A percentile compares a stretch with the other conserved stretches of the same genome.
phyloP scores from a whole-genome alignment of 2,329 filamentous ascomycete species.

The Ceratocystis variospora region DNA sequence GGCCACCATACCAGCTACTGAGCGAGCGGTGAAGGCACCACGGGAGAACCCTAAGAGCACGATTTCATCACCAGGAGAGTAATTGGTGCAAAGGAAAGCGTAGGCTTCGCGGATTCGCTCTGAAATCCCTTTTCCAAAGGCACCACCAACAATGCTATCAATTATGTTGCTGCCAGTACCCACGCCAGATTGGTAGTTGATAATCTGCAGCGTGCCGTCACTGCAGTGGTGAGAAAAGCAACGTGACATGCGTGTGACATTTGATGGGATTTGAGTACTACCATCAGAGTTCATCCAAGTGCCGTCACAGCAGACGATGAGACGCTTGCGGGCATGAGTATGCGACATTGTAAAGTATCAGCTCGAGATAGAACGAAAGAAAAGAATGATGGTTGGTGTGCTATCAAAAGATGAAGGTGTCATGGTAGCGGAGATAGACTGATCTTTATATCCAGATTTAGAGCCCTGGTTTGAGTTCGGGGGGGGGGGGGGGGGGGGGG shows the following conservation, averaged over 20 bases:
- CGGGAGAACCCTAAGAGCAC: slow-evolving; percentile 44
- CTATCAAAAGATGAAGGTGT: not conserved
- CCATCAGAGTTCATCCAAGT: slow-evolving; percentile 42
- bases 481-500: not conserved
- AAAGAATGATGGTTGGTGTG: not conserved
- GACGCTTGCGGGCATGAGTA: slow-evolving; percentile 28
- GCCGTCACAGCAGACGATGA: slow-evolving; percentile 40
- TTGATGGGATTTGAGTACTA: slow-evolving; percentile 40
- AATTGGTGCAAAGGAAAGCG: slow-evolving; percentile 48
- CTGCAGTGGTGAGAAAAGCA: slow-evolving; percentile 39
- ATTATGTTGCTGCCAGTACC: slow-evolving; percentile 38
- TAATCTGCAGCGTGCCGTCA: slow-evolving; percentile 42
- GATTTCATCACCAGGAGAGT: slow-evolving; percentile 43
- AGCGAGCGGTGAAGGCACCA: slow-evolving; percentile 45
- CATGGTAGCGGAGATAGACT: not conserved
- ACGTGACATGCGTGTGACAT: slow-evolving; percentile 46
- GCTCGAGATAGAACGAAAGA: not conserved
- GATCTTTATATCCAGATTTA: not conserved
- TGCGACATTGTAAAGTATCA: not conserved
- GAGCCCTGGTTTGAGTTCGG: not conserved
- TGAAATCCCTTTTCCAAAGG: slow-evolving; percentile 41
- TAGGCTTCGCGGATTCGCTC: slow-evolving; percentile 49
- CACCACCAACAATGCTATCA: slow-evolving; percentile 40
- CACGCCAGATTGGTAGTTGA: slow-evolving; percentile 48
- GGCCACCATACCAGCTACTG: slow-evolving; percentile 40